These are phyloP conservation scores for Talaromyces albobiverticillius DNA, from an alignment of 2,329 filamentous ascomycete genomes.

Conservation along the genomic window DNA sequence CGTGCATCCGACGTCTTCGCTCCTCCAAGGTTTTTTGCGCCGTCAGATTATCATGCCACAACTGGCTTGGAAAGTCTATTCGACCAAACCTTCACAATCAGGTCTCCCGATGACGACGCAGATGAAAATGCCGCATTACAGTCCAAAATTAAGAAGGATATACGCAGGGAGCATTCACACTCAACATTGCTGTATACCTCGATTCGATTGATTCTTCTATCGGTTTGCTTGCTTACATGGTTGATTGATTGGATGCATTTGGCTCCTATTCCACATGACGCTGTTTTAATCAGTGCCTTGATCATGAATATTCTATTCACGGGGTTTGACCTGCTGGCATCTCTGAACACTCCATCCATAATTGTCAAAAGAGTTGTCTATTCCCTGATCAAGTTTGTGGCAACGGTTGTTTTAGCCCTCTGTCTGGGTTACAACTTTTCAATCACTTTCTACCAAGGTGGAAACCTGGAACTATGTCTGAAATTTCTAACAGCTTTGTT, in stretches of 20 bases:
- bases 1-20: slow-evolving; percentile 33
- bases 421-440: slow-evolving; percentile 11
- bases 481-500: slow-evolving; percentile 39
- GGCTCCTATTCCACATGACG: slow-evolving; percentile 5
- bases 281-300: slow-evolving; percentile 8
- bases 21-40: slow-evolving; percentile 46
- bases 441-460: slow-evolving; percentile 20
- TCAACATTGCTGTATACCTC: background rate
- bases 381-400: slow-evolving; percentile 11
- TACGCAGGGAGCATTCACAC: background rate
- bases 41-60: slow-evolving; percentile 37
- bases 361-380: background rate
- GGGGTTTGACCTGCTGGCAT: slow-evolving; percentile 10
- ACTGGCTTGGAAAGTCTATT: slow-evolving; percentile 49
- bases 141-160: background rate
- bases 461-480: slow-evolving; percentile 39
- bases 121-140: slow-evolving; percentile 18
- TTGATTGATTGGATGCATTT: slow-evolving; percentile 6
- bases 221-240: slow-evolving; percentile 7
- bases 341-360: slow-evolving; percentile 6
- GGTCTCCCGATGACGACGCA: slow-evolving; percentile 27
- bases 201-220: slow-evolving; percentile 5
- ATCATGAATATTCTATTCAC: slow-evolving; percentile 10
- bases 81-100: slow-evolving; percentile 42
- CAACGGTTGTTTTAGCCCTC: slow-evolving; percentile 10